Base-by-base conservation (phyloP, 352 stramenopile species). In the Elongisporangium prolatum region DNA sequence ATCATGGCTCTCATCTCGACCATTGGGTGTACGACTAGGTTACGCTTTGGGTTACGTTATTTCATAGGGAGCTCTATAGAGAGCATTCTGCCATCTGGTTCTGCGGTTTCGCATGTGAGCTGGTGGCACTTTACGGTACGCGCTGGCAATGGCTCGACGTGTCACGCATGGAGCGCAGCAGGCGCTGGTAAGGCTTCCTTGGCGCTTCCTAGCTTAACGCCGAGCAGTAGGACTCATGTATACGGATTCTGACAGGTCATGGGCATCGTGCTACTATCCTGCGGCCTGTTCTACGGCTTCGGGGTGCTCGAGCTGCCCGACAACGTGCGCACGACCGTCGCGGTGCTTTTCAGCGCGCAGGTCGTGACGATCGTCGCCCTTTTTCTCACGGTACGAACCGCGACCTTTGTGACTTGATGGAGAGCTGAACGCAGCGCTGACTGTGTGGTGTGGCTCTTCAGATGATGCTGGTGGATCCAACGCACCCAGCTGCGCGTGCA, bases 381-480 rank as follows among this genome's bases (percentile, higher is more conserved):
- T 9, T 76, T 74, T 14, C n/a, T 65, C 38, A 57, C 64, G 13
- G 64, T 84, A 61, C 48, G 72, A 49, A 14, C 21, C 3, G 7
- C 20, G 54, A 56, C 24, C 24, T 34, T 34, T 44, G 34, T 11
- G 34, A 4, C 10, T 17, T 13, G 5, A 44, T 44, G 34, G 11
- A 44, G 10, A 17, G 11, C n/a, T 17, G 34, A 44, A 4, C 2
- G 34, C 2, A 13, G 1, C 34, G 34, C 34, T 44, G 10, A 44
- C 34, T 44, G 56, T 47, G 48, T 20, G 16, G 5, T 17, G 10
- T 20, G 3, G 1, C 44, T 64, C 9, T 34, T 47, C 54, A 89
- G 79, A 89, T 89, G 44, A 84, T 77, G 20, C 53, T 77, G 6
- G 63, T 80, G 21, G 71, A 87, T 48, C 73, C 79, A 4, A 71